phyloP scores from a whole-genome alignment of 1,139 yeast species.

The Sugiyamaella japonica region DNA sequence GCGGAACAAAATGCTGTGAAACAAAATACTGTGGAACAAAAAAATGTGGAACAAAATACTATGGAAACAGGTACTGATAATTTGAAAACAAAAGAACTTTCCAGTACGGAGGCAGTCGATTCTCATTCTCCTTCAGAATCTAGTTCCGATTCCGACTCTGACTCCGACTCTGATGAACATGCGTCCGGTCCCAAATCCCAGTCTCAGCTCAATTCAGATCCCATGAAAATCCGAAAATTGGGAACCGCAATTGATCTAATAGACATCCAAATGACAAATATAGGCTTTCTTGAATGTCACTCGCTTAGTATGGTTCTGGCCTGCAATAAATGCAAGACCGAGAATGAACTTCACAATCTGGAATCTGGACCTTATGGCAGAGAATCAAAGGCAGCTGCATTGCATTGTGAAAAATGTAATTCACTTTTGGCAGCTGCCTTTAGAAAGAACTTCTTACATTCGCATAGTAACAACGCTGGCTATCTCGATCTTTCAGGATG shows the following conservation, averaged over 20 bases:
- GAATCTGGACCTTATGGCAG: slow-evolving; percentile 42
- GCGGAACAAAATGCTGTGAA: not conserved
- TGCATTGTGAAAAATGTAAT: slow-evolving; percentile 41
- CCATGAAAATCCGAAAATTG: slow-evolving; percentile 22
- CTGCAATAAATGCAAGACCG: slow-evolving; percentile 43
- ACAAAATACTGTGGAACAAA: not conserved
- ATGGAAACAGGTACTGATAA: not conserved
- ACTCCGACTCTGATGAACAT: not conserved
- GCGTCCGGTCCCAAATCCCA: slow-evolving; percentile 4
- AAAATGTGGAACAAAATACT: too few relatives aligned
- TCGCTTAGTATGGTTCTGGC: slow-evolving; percentile 40
- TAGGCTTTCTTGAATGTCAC: slow-evolving; percentile 41
- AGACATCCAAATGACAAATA: slow-evolving; percentile 36
- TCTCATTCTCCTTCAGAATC: not conserved
- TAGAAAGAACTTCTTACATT: slow-evolving; percentile 42
- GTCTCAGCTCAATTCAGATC: slow-evolving; percentile 1
- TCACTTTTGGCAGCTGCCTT: slow-evolving; percentile 40
- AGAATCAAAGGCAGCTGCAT: slow-evolving; percentile 39
- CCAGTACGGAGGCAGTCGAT: not conserved
- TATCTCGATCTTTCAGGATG: slow-evolving; percentile 44
- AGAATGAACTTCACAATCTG: slow-evolving; percentile 38
- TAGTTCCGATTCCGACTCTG: slow-evolving; percentile 4
- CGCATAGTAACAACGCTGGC: slow-evolving; percentile 37
- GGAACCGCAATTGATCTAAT: slow-evolving; percentile 42
- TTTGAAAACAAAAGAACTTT: not conserved